Evolutionary conservation across 2,329 filamentous ascomycete species (phyloP).

Genomic region (Ustulina deusta): DNA sequence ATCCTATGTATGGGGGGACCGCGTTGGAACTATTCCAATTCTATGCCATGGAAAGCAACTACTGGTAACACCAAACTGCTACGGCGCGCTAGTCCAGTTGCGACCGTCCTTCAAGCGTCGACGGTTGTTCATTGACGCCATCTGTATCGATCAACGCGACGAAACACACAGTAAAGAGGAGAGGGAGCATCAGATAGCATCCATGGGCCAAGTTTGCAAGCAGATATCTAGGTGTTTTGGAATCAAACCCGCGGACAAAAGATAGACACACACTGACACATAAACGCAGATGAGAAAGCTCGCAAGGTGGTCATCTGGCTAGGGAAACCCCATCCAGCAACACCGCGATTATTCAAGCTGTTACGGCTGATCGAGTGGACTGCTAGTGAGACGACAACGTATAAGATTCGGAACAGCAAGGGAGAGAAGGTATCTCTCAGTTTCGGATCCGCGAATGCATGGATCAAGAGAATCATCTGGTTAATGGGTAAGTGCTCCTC

Average conservation of each 20-base stretch:
- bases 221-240: too few relatives aligned
- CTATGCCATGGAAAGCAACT: constrained; percentile 21
- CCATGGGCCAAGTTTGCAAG: constrained; percentile 22
- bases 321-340: not conserved
- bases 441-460: too few relatives aligned
- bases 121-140: constrained; percentile 27
- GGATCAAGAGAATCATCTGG: not conserved
- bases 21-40: constrained; percentile 7
- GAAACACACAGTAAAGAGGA: not conserved
- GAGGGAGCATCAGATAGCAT: constrained; percentile 2
- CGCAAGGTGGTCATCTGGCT: constrained; percentile 23
- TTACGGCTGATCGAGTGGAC: not conserved
- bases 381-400: not conserved
- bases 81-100: constrained; percentile 14
- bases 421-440: not conserved
- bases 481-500: not conserved
- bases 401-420: not conserved
- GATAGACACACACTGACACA: too few relatives aligned
- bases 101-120: not conserved
- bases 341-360: not conserved
- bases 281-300: constrained; percentile 5
- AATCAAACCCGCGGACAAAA: too few relatives aligned
- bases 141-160: constrained; percentile 30
- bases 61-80: constrained; percentile 26
- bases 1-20: constrained; percentile 33